A percentile compares a stretch with the other conserved stretches of the same genome.
Evolutionary conservation across 2,329 filamentous ascomycete species (phyloP).

Genomic region (Nothopassalora personata): DNA sequence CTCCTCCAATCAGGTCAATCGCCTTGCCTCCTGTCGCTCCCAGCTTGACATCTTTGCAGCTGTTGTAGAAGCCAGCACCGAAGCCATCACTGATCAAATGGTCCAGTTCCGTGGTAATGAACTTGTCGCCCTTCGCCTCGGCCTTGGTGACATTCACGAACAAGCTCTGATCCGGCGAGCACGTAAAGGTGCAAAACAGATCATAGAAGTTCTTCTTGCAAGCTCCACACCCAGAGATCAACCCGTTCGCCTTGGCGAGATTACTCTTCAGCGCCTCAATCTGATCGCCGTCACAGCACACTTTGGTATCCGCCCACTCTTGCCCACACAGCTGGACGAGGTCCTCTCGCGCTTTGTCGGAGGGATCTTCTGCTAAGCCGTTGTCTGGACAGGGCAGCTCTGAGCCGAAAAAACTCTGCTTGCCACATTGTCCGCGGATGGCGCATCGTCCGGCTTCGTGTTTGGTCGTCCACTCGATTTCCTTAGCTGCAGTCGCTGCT

Average conservation of each 20-base stretch:
- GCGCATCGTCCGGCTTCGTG: slow-evolving; percentile 87
- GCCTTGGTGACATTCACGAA: slow-evolving; percentile 89
- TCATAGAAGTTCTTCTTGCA: slow-evolving; percentile 99
- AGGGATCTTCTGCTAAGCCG: slow-evolving; percentile 68
- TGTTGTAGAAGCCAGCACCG: slow-evolving; percentile 84
- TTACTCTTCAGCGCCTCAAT: slow-evolving; percentile 76
- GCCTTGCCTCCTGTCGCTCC: slow-evolving; percentile 88
- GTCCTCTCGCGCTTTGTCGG: slow-evolving; percentile 65
- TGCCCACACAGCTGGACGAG: slow-evolving; percentile 80
- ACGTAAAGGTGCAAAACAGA: slow-evolving; percentile 95
- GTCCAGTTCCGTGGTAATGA: slow-evolving; percentile 80
- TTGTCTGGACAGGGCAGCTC: slow-evolving; percentile 93
- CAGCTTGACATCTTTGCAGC: slow-evolving; percentile 98
- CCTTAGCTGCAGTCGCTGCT: slow-evolving; percentile 1
- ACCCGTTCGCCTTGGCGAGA: slow-evolving; percentile 76
- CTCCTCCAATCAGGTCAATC: slow-evolving; percentile 93
- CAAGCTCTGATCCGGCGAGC: slow-evolving; percentile 90
- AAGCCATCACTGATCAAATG: slow-evolving; percentile 82
- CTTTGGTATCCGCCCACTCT: slow-evolving; percentile 75
- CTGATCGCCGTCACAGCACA: slow-evolving; percentile 82
- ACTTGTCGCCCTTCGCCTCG: slow-evolving; percentile 55
- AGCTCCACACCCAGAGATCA: slow-evolving; percentile 90
- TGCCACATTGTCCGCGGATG: slow-evolving; percentile 85
- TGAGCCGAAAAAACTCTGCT: slow-evolving; percentile 82
- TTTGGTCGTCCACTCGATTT: slow-evolving; percentile 22